Base-by-base conservation (phyloP, 768 basidiomycete genomes). In the Leccinum incarnatum region DNA sequence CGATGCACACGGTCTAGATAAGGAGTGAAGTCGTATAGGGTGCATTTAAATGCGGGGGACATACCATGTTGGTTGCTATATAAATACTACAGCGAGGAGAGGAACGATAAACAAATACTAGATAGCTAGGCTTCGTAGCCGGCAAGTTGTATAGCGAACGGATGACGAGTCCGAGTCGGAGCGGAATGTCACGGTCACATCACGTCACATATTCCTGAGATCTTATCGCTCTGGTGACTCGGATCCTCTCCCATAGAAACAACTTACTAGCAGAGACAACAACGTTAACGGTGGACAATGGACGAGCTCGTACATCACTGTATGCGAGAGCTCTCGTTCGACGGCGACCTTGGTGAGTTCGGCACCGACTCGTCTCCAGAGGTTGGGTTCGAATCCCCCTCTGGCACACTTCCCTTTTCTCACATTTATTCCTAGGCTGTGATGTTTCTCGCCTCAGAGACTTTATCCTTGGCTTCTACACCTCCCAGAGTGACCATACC, bases 231-330 rank as follows among this genome's bases (percentile, higher is more conserved):
- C 49, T 11, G 19, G 42, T 21, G 42, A 45, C 40, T 42, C 40
- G 37, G 37, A 40, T 17, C 40, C 40, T 10, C 37, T 42, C n/a
- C n/a, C 40, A 42, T 19, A 42, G 40, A 42, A 42, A 42, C 40
- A 19, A 15, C 17, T 42, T 42, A 10, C 40, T 10, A 45, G 42
- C 19, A 45, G 42, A 45, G 19, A 10, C 42, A 45, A 5, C 7
- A 21, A 45, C 42, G 2, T 45, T 21, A 21, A 36, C 36, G 36
- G 36, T 15, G 15, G 56, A 17, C n/a, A 34, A 93, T 95, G 88
- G 93, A 95, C 70, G 88, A 93, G 68, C 84, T 96, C 47, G 76
- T 95, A 40, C 86, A 88, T 67, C 87, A 93, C 69, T 89, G 89
- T 69, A 80, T 94, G 36, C 87, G 88, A 40, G 92, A 96, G 72